Evolutionary conservation across 1,139 yeast genomes (phyloP).

Genomic region (Cylindricascospora bacillispora): DNA sequence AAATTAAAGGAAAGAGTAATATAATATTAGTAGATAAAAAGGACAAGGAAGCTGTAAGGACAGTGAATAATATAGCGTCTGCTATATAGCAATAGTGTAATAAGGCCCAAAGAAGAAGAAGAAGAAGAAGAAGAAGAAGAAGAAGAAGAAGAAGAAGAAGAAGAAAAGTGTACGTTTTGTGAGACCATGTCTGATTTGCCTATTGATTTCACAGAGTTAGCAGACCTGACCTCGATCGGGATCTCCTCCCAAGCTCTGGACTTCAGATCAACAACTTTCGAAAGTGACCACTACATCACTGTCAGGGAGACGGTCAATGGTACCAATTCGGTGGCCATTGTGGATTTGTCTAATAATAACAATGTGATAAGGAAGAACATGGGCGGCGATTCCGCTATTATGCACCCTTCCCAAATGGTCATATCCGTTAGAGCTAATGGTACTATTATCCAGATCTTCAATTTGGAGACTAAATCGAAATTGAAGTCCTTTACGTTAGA

Average conservation of each 20-base stretch:
- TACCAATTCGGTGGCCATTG: slow-evolving; percentile 85
- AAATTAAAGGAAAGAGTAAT: too few relatives aligned
- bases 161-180: too few relatives aligned
- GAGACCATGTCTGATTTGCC: slow-evolving; percentile 62
- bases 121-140: too few relatives aligned
- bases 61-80: too few relatives aligned
- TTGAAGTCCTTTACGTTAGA: slow-evolving; percentile 76
- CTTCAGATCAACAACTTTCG: slow-evolving; percentile 87
- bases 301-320: slow-evolving; percentile 58
- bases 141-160: too few relatives aligned
- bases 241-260: slow-evolving; percentile 76
- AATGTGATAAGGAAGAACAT: slow-evolving; percentile 77
- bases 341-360: slow-evolving; percentile 66
- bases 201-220: slow-evolving; percentile 90
- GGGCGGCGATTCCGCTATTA: slow-evolving; percentile 95
- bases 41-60: too few relatives aligned
- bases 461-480: slow-evolving; percentile 76
- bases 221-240: slow-evolving; percentile 76
- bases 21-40: too few relatives aligned
- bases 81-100: too few relatives aligned
- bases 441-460: slow-evolving; percentile 87
- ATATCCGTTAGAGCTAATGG: slow-evolving; percentile 94
- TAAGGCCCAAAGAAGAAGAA: too few relatives aligned
- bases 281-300: slow-evolving; percentile 83
- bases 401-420: slow-evolving; percentile 83